Conservation (phyloP, 495 filamentous ascomycete species). For the Chaetomidium leptoderma region DNA sequence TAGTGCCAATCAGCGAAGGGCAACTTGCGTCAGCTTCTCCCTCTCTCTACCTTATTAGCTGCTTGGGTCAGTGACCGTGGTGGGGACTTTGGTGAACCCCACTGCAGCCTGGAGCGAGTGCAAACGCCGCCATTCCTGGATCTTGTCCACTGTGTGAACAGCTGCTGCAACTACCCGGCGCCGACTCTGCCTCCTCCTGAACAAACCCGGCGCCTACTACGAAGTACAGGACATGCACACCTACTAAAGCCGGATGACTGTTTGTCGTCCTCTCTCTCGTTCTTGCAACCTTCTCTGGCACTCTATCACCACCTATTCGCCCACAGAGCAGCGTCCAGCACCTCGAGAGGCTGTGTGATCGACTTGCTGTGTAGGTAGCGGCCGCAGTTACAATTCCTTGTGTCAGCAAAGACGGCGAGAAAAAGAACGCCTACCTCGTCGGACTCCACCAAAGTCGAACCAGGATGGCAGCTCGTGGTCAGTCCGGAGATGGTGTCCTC, state of each 20-base stretch:
- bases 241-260: neutral
- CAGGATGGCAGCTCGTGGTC: slow-evolving; percentile 26
- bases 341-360: neutral
- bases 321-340: neutral
- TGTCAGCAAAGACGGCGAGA: neutral
- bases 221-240: no score
- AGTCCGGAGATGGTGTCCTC: slow-evolving; percentile 24
- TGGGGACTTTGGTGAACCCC: no score
- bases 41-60: no score
- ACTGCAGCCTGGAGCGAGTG: neutral
- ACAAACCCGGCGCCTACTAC: no score
- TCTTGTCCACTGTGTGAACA: neutral
- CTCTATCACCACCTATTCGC: neutral
- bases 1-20: no score
- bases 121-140: slow-evolving; percentile 1
- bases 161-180: neutral
- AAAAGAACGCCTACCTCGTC: neutral
- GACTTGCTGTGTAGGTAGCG: neutral
- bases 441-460: neutral
- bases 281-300: neutral
- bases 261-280: no score
- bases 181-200: neutral
- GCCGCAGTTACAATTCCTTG: neutral
- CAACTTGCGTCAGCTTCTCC: no score
- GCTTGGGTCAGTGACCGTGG: no score